These are phyloP conservation scores for Cystofilobasidium ferigula DNA, from an alignment of 768 basidiomycete species.

Conservation along the genomic window DNA sequence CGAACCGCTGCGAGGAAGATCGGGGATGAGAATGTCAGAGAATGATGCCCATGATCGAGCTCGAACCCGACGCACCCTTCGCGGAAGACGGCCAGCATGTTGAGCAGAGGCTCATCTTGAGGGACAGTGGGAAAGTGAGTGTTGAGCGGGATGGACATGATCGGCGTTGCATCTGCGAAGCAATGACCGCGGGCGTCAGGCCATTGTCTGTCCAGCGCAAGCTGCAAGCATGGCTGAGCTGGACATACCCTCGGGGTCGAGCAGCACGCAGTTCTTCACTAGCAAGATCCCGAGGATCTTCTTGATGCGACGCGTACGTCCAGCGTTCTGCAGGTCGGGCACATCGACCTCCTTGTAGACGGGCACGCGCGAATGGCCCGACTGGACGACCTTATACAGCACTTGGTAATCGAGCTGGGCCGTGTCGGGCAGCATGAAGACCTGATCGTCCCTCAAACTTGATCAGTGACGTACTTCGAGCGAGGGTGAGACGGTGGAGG, in stretches of 20 bases:
- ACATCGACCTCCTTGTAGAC: slow-evolving; percentile 50
- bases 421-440: slow-evolving; percentile 81
- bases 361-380: slow-evolving; percentile 46
- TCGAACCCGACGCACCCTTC: slow-evolving; percentile 43
- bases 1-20: slow-evolving; percentile 46
- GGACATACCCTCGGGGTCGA: slow-evolving; percentile 64
- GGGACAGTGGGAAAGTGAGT: slow-evolving; percentile 69
- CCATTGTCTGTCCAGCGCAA: not conserved
- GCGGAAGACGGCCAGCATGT: slow-evolving; percentile 78
- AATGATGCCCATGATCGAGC: too few relatives aligned
- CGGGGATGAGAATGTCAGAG: not conserved
- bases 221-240: not conserved
- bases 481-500: slow-evolving; percentile 11
- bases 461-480: not conserved
- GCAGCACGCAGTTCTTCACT: slow-evolving; percentile 72
- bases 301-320: slow-evolving; percentile 41
- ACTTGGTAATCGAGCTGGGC: slow-evolving; percentile 70
- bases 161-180: slow-evolving; percentile 59
- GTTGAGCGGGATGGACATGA: slow-evolving; percentile 73
- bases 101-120: slow-evolving; percentile 70
- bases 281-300: slow-evolving; percentile 77
- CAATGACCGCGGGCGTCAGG: not conserved
- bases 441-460: slow-evolving; percentile 40
- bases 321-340: slow-evolving; percentile 39
- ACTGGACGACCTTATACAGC: slow-evolving; percentile 61